Conservation (phyloP, 2,329 filamentous ascomycete genomes). For the Tolypocladium pustulatum region DNA sequence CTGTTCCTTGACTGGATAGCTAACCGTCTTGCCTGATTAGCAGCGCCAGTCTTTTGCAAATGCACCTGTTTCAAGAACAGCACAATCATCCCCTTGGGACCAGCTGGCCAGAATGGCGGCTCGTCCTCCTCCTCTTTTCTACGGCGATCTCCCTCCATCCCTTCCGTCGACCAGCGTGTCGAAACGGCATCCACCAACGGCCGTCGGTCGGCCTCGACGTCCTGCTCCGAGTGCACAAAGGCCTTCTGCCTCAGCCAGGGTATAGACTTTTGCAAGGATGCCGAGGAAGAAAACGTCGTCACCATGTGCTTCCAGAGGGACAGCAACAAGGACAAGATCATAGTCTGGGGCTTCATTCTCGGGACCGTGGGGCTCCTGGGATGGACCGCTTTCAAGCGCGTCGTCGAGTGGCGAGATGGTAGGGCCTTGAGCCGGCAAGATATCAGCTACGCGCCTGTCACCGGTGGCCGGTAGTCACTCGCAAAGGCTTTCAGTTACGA, state of each 20-base stretch:
- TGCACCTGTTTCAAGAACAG: slow-evolving; percentile 61
- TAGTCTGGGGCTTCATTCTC: slow-evolving; percentile 54
- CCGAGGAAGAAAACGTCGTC: slow-evolving; percentile 49
- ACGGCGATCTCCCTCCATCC: slow-evolving; percentile 11
- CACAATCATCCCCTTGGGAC: slow-evolving; percentile 54
- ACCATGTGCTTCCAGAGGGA: slow-evolving; percentile 58
- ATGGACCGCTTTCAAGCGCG: slow-evolving; percentile 45
- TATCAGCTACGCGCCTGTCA: slow-evolving; percentile 19
- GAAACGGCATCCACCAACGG: not conserved
- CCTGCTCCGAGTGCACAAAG: slow-evolving; percentile 53
- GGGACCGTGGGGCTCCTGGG: slow-evolving; percentile 47
- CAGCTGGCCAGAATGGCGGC: slow-evolving; percentile 21
- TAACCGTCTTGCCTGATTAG: slow-evolving; percentile 20
- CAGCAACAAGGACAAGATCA: slow-evolving; percentile 55
- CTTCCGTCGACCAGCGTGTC: not conserved
- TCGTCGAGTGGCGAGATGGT: slow-evolving; percentile 29
- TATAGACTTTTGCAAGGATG: slow-evolving; percentile 53
- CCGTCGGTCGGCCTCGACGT: slow-evolving; percentile 29
- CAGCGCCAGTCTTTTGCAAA: slow-evolving; percentile 56
- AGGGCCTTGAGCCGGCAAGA: slow-evolving; percentile 17
- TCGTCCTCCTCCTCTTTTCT: slow-evolving; percentile 13
- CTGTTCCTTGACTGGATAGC: not conserved
- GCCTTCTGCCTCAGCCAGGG: slow-evolving; percentile 50
- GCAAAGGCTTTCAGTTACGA: not conserved
- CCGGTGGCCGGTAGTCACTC: slow-evolving; percentile 3